A percentile compares a stretch with the other conserved stretches of the same genome.
Evolutionary conservation across 106 monocot species (phyloP).

Genomic region (Dioscorea dumetorum): DNA sequence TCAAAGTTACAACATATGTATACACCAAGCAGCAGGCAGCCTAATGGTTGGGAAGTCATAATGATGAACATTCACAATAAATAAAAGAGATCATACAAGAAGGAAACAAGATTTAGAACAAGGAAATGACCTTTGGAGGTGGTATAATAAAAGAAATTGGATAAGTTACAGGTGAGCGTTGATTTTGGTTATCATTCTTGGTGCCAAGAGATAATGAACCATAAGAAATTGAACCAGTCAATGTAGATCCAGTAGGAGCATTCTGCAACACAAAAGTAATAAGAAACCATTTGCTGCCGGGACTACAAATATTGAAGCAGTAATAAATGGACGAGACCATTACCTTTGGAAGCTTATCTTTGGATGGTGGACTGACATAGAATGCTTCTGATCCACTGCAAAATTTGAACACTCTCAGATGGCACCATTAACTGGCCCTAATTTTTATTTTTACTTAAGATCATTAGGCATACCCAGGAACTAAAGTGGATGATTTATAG

Average conservation of each 20-base stretch:
- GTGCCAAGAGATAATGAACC: conserved; percentile 42
- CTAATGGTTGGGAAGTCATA: no score
- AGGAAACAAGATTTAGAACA: neutral
- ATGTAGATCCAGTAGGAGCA: conserved; percentile 55
- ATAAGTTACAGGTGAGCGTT: conserved; percentile 42
- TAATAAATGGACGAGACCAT: neutral
- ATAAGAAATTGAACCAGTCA: conserved; percentile 80
- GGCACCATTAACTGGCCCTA: no score
- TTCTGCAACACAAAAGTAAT: conserved; percentile 42
- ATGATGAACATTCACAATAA: neutral
- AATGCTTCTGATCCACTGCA: conserved; percentile 73
- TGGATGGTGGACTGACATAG: conserved; percentile 71
- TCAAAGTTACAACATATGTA: neutral
- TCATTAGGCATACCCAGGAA: conserved; percentile 54
- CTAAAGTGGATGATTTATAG: conserved; percentile 69
- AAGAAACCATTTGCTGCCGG: neutral
- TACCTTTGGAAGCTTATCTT: conserved; percentile 83
- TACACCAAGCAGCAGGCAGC: no score
- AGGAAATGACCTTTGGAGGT: conserved; percentile 51
- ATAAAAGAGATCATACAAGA: neutral
- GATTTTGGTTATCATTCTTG: conserved; percentile 43
- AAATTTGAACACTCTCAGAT: neutral
- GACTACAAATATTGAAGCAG: neutral
- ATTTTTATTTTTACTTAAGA: neutral
- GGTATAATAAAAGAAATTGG: conserved; percentile 67